Base-by-base conservation (phyloP, 2,329 filamentous ascomycete species). In the Aspergillus piperis region DNA sequence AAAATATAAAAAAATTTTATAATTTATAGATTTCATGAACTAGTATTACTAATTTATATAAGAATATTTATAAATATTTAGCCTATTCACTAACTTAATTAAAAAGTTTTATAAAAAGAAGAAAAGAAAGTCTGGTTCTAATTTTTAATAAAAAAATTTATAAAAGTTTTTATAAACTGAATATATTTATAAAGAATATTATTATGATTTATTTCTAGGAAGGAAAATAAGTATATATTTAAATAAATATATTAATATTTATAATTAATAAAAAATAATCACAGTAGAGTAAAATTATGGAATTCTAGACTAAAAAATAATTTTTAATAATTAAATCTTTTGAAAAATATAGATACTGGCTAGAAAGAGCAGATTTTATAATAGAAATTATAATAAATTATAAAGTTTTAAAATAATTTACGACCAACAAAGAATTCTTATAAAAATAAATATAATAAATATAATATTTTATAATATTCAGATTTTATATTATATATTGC, bases 331-430 rank as follows among this genome's bases (percentile, higher is more conserved):
- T 30, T 39, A n/a, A 6, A n/a, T 32, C 5, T 30, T 32, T 50
- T 27, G 17, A 19, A 19, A 19, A 19, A 19, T 1, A 19, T 1
- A 19, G 17, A 19, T 19, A 19, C 17, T 19, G 17, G 17, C 17
- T 19, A 19, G 17, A 19, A 19, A 19, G 17, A 19, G 17, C 17
- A 19, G 17, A 19, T 19, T 19, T 19, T 19, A 19, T 19, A 19
- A 19, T 19, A 2, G 2, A 19, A 19, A 19, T 19, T 19, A 19
- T 19, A 8, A 36, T 27, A 23, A 13, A 30, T 11, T 27, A 25
- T 59, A 53, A 41, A 44, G 54, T 17, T 21, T 30, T 2, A 8
- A 54, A 58, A 58, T 54, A 57, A 19, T 51, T 32, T 17, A 7
- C 7, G 7, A 41, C 2, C 17, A 41, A 2, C 17, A 41, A 41